Evolutionary conservation across 2,329 filamentous ascomycete species (phyloP), one percentile per base, ranked within the genome.

Genomic region (Conoideocrella luteorostrata): DNA sequence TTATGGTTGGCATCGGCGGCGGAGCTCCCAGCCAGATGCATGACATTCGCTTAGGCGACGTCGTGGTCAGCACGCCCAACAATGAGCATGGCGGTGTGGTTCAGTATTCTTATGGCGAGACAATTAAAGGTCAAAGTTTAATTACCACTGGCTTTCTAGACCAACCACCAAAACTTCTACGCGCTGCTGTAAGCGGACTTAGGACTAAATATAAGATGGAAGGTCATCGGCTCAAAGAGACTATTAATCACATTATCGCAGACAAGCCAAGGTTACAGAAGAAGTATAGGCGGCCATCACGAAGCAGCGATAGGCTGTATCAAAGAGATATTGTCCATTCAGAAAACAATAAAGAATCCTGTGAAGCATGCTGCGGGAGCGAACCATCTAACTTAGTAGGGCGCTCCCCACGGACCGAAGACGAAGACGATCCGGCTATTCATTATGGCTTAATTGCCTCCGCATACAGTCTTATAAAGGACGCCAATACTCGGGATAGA

Each of bases 1-100:
- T 48, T 13, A 48, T 48, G 45, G 45, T 50, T 18, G 48, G 48
- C 12, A 44, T 50, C 13, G 48, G 56, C 1, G 64, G 64, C 5
- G 65, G 64, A 3, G 62, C 55, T 0, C 65, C 65, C 46, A 69
- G 48, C 32, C 0, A 2, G 2, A 47, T 55, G 5, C 48, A 62
- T 21, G 63, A 69, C n/a, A 57, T 69, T 1, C 58, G 64, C 3
- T 51, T 60, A 0, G 58, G 58, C 3, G 54, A 59, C 32, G 22
- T 59, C 2, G 49, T 58, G 0, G 52, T 58, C 0, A 52, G 54
- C 21, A 18, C 32, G 5, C 39, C 36, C 4, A 4, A 23, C 2
- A 26, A 43, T 2, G 47, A 49, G 0, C 35, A 43, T 0, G 49
- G 53, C 5, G 49, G 51, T 2, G 56, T 61, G 2, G 38, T 59